Evolutionary conservation across 352 stramenopile species (phyloP).

Genomic region (Pythium monospermum): DNA sequence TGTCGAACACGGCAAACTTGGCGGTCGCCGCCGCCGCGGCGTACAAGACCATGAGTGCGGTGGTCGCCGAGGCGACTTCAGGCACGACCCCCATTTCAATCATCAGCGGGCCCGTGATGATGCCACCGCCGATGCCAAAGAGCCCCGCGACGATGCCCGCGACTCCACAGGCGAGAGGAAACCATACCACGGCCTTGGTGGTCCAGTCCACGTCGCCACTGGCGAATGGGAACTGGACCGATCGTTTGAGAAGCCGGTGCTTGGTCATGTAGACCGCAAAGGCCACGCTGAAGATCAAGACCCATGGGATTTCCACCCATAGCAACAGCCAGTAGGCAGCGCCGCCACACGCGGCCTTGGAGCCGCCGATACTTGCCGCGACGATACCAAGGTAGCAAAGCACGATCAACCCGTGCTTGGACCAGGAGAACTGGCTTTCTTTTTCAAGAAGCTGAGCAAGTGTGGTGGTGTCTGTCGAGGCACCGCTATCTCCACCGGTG

Average conservation of each 20-base stretch:
- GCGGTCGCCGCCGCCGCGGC: slow-evolving; percentile 34
- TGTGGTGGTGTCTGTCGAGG: background rate
- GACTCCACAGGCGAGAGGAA: slow-evolving; percentile 30
- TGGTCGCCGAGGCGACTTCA: slow-evolving; percentile 43
- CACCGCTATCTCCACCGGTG: too few species aligned
- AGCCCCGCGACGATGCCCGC: slow-evolving; percentile 40
- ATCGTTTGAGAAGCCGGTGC: slow-evolving; percentile 33
- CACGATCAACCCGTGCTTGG: slow-evolving; percentile 32
- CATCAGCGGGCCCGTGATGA: slow-evolving; percentile 55
- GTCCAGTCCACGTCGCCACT: slow-evolving; percentile 44
- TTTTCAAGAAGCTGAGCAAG: slow-evolving; percentile 21
- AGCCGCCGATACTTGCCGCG: slow-evolving; percentile 24
- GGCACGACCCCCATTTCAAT: slow-evolving; percentile 53
- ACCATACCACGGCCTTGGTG: slow-evolving; percentile 29
- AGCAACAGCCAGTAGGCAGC: slow-evolving; percentile 43
- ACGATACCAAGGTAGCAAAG: slow-evolving; percentile 39
- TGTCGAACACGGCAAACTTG: slow-evolving; percentile 51
- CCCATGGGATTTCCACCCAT: slow-evolving; percentile 41
- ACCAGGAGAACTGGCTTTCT: slow-evolving; percentile 35
- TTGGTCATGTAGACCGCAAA: slow-evolving; percentile 30
- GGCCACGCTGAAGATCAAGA: slow-evolving; percentile 34
- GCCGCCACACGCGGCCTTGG: slow-evolving; percentile 27
- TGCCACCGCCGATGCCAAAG: slow-evolving; percentile 45
- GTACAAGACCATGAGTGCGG: slow-evolving; percentile 50
- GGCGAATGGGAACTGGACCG: slow-evolving; percentile 31